Conservation (phyloP, 2,329 filamentous ascomycete species). For the Lizonia empirigonia region DNA sequence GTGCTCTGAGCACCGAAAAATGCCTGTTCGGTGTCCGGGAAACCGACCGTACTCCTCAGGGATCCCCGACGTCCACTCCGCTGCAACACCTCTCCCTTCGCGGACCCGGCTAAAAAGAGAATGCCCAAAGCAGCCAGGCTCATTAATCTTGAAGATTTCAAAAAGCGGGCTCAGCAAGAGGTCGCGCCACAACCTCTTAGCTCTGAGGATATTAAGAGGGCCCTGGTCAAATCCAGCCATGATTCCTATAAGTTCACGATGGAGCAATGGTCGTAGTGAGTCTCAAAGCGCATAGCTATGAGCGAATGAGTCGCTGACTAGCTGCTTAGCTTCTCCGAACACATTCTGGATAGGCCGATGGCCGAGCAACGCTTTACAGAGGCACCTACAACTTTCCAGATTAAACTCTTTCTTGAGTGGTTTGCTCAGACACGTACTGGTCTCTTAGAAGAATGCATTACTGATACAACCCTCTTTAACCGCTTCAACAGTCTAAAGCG, state of each 20-base stretch:
- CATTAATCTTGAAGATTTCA: too few species aligned
- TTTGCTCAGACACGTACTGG: constrained; percentile 5
- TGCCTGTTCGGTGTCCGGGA: too few species aligned
- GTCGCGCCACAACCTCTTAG: too few species aligned
- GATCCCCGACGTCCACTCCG: too few species aligned
- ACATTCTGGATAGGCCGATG: not conserved
- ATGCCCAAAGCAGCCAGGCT: too few species aligned
- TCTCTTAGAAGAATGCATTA: constrained; percentile 15
- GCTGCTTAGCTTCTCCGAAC: not conserved
- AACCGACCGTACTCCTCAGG: too few species aligned
- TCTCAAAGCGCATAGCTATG: not conserved
- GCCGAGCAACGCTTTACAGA: not conserved
- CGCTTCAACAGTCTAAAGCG: constrained; percentile 9
- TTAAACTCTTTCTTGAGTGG: constrained; percentile 6
- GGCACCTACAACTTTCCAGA: not conserved
- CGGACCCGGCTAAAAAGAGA: too few species aligned
- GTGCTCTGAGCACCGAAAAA: too few species aligned
- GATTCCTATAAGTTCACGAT: not conserved
- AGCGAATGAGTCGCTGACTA: not conserved
- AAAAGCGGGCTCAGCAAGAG: too few species aligned
- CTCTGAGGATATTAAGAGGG: too few species aligned
- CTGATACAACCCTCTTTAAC: constrained; percentile 6
- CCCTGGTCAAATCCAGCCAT: too few species aligned
- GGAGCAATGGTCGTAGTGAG: not conserved
- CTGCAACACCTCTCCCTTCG: too few species aligned